phyloP scores from a whole-genome alignment of 805 yeast genomes.

The Starmerella powellii region DNA sequence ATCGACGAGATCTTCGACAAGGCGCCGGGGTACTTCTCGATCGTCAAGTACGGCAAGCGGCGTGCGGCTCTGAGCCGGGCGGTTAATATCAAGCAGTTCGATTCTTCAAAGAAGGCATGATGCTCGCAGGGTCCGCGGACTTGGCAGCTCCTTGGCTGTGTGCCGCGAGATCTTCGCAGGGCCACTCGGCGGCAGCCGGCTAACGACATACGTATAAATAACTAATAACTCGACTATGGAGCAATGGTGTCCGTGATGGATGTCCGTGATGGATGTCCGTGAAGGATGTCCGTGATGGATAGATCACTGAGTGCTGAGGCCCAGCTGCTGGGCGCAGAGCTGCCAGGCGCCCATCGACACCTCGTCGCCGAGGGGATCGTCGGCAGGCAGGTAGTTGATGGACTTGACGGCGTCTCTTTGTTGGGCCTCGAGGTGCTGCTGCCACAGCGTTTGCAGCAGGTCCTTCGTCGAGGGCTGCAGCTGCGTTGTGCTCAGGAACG shows the following conservation, averaged over 20 bases:
- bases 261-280: too few species aligned
- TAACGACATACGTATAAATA: too few species aligned
- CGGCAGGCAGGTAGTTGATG: conserved; percentile 32
- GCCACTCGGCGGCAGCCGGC: too few species aligned
- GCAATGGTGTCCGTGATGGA: neutral
- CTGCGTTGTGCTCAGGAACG: conserved; percentile 43
- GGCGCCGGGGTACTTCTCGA: conserved; percentile 2
- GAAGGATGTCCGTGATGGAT: too few species aligned
- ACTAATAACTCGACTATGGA: neutral
- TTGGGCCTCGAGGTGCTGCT: conserved; percentile 45
- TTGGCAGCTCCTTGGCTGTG: too few species aligned
- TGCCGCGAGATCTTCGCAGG: too few species aligned
- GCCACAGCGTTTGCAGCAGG: conserved; percentile 13
- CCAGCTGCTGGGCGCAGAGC: conserved; percentile 11
- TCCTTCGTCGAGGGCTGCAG: conserved; percentile 12
- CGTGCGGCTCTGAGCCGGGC: neutral
- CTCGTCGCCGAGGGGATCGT: conserved; percentile 73
- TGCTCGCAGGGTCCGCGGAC: too few species aligned
- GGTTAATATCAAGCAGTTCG: neutral
- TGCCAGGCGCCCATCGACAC: conserved; percentile 26
- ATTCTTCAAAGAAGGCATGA: neutral
- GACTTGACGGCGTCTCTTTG: conserved; percentile 57
- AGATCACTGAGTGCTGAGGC: conserved; percentile 4
- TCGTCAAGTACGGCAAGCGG: conserved; percentile 5
- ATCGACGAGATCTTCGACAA: conserved; percentile 31